Base-by-base conservation (phyloP, 176 grass and related monocot genomes). In the Tillandsia leiboldiana region DNA sequence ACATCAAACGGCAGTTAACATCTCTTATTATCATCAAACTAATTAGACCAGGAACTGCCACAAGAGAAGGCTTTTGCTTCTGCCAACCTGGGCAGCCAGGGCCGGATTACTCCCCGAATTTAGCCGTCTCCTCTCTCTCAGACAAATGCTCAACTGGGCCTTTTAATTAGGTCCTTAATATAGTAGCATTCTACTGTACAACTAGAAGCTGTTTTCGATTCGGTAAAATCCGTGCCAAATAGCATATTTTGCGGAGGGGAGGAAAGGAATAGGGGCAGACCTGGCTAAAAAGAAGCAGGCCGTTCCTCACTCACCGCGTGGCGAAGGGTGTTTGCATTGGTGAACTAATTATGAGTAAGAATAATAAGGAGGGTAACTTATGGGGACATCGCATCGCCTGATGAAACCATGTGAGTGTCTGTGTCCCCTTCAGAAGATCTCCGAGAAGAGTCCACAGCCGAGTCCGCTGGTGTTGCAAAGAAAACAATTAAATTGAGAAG, bases 61-160 rank as follows among this genome's bases (percentile, higher is more conserved):
- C 90, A 83, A 99, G 90, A 87, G 90, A 88, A 93, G 95, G 90
- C 84, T 80, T 87, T 90, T 92, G 89, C 73, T 75, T 86, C 80
- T 76, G 84, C 95, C 90, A 81, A 94, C 95, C 90, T 92, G 87
- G 95, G 95, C 87, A 93, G 84, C 82, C 82, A 80, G 82, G 72
- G 73, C 74, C 73, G 27, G 83, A 81, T 74, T 66, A 72, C 70
- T 52, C 70, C 64, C 33, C 75, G 54, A 65, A 71, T 56, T n/a
- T 56, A 74, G 74, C 64, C 67, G 57, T 65, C 26, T 68, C 73
- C 50, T 49, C 65, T 70, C 29, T 14, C 79, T 64, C 69, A 68
- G 70, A 29, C 79, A 82, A 69, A 73, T 65, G 3, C 63, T 70
- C 76, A 75, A 85, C 50, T 68, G 68, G 76, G 49, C 65, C 62